Evolutionary conservation across 2,329 filamentous ascomycete species (phyloP).

Genomic region (Aschersonia sp.): DNA sequence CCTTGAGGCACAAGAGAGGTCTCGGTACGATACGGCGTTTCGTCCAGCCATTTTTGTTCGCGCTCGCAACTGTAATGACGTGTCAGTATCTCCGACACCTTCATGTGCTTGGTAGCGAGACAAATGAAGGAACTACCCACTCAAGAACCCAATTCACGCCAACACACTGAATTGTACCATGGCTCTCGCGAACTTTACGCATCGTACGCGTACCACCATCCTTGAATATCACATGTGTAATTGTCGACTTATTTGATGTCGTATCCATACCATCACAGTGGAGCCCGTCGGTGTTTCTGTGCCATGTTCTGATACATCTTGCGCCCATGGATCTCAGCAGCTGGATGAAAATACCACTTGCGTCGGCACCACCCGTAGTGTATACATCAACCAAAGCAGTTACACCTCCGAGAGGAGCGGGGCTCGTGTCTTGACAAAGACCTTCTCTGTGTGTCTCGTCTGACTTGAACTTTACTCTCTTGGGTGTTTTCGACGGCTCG

Average conservation of each 20-base stretch:
- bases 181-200: constrained; percentile 61
- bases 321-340: constrained; percentile 72
- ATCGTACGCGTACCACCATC: constrained; percentile 70
- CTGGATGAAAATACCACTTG: constrained; percentile 68
- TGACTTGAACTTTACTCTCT: neutral
- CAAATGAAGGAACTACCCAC: constrained; percentile 33
- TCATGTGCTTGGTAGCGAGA: neutral
- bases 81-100: constrained; percentile 11
- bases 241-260: constrained; percentile 43
- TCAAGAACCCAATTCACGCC: constrained; percentile 82
- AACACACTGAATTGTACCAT: constrained; percentile 69
- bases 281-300: constrained; percentile 45
- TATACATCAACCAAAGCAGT: constrained; percentile 76
- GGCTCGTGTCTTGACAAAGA: constrained; percentile 37
- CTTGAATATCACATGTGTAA: constrained; percentile 85
- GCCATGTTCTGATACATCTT: constrained; percentile 61
- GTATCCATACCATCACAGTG: constrained; percentile 15
- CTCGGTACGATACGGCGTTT: constrained; percentile 55
- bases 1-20: constrained; percentile 53
- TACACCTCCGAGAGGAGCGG: constrained; percentile 48
- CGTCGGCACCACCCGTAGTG: constrained; percentile 68
- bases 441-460: constrained; percentile 8
- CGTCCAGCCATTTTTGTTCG: constrained; percentile 63
- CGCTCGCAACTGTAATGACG: constrained; percentile 48
- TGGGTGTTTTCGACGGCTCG: too few species aligned